These are phyloP conservation scores for Phytophthora megakarya DNA, from an alignment of 352 stramenopile species.

Conservation along the genomic window DNA sequence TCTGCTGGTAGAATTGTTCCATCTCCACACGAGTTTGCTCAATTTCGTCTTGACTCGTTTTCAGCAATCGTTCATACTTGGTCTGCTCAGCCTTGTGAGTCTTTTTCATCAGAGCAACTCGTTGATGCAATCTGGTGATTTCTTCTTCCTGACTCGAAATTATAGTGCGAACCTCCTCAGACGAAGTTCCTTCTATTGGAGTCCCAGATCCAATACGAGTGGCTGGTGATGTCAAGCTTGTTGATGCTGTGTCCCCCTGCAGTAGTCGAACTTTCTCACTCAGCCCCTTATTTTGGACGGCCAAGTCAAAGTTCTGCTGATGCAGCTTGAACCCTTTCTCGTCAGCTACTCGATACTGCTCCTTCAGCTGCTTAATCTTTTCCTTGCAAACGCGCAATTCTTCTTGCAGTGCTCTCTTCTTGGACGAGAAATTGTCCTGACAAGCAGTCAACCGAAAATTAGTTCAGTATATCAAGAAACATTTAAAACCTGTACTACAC, in stretches of 20 bases:
- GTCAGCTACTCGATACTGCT: constrained; percentile 52
- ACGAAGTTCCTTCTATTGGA: constrained; percentile 8
- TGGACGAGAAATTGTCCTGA: constrained; percentile 58
- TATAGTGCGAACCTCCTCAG: constrained; percentile 43
- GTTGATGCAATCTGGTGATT: constrained; percentile 66
- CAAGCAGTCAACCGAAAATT: neutral
- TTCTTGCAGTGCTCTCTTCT: constrained; percentile 54
- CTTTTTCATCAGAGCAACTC: constrained; percentile 68
- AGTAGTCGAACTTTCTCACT: constrained; percentile 49
- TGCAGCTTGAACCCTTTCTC: constrained; percentile 54
- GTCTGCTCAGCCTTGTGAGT: constrained; percentile 45
- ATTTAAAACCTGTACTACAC: constrained; percentile 14
- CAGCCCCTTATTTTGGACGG: constrained; percentile 61
- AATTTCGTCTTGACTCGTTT: constrained; percentile 51
- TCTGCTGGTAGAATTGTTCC: constrained; percentile 53
- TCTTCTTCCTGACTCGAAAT: constrained; percentile 70
- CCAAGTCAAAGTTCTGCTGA: constrained; percentile 61
- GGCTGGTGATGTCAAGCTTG: constrained; percentile 5
- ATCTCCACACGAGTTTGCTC: constrained; percentile 47
- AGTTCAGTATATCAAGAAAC: neutral
- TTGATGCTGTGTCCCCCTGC: constrained; percentile 30
- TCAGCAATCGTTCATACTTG: constrained; percentile 59
- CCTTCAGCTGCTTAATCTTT: constrained; percentile 59
- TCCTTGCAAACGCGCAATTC: constrained; percentile 72
- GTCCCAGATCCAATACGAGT: neutral